phyloP scores from a whole-genome alignment of 73 alveolate species.

The Stentor roeselii region DNA sequence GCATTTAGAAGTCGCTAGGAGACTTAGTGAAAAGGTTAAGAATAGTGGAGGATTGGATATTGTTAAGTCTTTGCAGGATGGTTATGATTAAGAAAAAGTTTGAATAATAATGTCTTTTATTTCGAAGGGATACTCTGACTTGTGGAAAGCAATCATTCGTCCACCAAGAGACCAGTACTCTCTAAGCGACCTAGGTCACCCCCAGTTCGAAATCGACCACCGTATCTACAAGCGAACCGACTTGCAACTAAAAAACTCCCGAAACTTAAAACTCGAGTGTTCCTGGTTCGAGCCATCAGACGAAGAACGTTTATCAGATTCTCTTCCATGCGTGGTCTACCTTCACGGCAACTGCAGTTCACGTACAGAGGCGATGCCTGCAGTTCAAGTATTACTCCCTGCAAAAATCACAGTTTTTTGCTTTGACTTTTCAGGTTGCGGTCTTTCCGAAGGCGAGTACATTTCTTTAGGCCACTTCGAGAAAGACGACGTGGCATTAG shows the following conservation, averaged over 20 bases:
- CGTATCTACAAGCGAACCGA: conserved; percentile 61
- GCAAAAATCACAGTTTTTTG: conserved; percentile 67
- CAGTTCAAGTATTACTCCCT: conserved; percentile 66
- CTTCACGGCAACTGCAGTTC: conserved; percentile 93
- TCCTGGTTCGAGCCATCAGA: conserved; percentile 72
- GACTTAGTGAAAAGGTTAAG: conserved; percentile 30
- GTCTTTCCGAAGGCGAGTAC: conserved; percentile 65
- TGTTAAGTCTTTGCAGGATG: no score
- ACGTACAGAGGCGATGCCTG: conserved; percentile 74
- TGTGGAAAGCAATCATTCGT: conserved; percentile 94
- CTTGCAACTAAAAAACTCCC: conserved; percentile 51
- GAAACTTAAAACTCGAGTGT: conserved; percentile 65
- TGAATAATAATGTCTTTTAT: conserved; percentile 26
- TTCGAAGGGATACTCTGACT: conserved; percentile 67
- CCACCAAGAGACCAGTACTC: conserved; percentile 86
- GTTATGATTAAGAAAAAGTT: no score
- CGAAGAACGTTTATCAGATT: conserved; percentile 27
- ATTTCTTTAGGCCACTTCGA: conserved; percentile 67
- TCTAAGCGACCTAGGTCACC: conserved; percentile 64
- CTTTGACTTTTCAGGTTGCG: conserved; percentile 85
- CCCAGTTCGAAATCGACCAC: conserved; percentile 65
- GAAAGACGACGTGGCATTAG: conserved; percentile 55
- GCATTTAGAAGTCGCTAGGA: conserved; percentile 21
- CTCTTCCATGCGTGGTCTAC: conserved; percentile 89
- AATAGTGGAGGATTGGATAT: conserved; percentile 38